These are phyloP conservation scores for Antitrichia curtipendula DNA, from an alignment of 225 moss, liverwort and hornwort species.

Conservation along the genomic window DNA sequence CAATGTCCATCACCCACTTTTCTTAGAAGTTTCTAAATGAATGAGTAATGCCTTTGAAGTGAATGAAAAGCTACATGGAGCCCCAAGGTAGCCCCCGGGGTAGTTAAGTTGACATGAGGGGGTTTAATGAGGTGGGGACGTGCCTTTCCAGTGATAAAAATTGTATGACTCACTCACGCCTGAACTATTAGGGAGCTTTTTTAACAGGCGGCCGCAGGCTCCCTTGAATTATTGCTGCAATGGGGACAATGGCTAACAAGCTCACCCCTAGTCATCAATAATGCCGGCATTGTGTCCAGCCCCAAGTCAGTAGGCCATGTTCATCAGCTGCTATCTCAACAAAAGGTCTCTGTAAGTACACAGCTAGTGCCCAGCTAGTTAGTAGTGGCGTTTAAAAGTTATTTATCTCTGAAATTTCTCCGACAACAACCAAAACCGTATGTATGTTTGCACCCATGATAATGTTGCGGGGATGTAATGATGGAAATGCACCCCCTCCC, in stretches of 20 bases:
- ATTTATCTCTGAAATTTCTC: neutral
- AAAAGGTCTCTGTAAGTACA: neutral
- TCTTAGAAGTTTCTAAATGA: neutral
- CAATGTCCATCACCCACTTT: neutral
- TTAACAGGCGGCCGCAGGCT: neutral
- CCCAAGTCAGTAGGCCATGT: neutral
- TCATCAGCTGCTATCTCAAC: neutral
- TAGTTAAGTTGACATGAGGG: neutral
- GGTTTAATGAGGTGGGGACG: no score
- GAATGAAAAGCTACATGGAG: neutral
- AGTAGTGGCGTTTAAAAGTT: fast-evolving
- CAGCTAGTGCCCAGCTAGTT: neutral
- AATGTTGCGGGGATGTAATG: no score
- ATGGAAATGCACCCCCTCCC: fast-evolving
- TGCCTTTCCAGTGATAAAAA: neutral
- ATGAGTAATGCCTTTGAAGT: neutral
- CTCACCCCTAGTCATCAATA: neutral
- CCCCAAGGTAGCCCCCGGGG: neutral
- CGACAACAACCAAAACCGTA: neutral
- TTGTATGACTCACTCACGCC: neutral
- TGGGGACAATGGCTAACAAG: neutral
- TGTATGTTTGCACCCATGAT: neutral
- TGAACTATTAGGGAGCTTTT: neutral
- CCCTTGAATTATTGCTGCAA: neutral
- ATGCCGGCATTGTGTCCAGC: neutral